Conservation (phyloP, 805 yeast genomes). For the Suhomyces faveliae region DNA sequence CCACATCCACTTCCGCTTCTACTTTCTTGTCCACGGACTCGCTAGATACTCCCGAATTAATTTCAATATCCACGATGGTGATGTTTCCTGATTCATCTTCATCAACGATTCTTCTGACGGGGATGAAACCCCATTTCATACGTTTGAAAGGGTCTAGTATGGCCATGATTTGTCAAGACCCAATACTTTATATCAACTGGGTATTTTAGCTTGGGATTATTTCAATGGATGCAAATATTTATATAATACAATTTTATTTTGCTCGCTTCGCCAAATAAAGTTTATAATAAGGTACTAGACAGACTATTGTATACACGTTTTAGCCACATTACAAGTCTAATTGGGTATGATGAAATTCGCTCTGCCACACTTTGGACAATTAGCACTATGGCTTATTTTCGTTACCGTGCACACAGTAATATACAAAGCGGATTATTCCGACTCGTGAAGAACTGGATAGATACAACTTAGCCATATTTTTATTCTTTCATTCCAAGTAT, state of each 20-base stretch:
- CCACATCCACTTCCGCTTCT: not conserved
- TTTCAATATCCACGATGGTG: not conserved
- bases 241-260: not conserved
- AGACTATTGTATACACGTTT: not conserved
- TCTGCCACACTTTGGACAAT: not conserved
- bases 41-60: not conserved
- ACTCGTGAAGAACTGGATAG: not conserved
- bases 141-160: conserved; percentile 5
- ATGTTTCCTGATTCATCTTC: conserved; percentile 19
- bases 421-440: not conserved
- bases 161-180: not conserved
- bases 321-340: not conserved
- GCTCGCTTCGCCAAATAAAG: not conserved
- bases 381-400: not conserved
- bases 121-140: conserved; percentile 36
- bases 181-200: not conserved
- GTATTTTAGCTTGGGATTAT: not conserved
- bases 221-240: not conserved
- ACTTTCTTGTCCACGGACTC: not conserved
- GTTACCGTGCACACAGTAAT: not conserved
- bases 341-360: not conserved
- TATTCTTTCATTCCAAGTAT: not conserved
- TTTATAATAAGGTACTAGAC: not conserved
- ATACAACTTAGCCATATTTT: not conserved
- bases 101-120: conserved; percentile 33